These are phyloP conservation scores for Kwoniella dejecticola DNA, from an alignment of 768 basidiomycete genomes.

Conservation along the genomic window DNA sequence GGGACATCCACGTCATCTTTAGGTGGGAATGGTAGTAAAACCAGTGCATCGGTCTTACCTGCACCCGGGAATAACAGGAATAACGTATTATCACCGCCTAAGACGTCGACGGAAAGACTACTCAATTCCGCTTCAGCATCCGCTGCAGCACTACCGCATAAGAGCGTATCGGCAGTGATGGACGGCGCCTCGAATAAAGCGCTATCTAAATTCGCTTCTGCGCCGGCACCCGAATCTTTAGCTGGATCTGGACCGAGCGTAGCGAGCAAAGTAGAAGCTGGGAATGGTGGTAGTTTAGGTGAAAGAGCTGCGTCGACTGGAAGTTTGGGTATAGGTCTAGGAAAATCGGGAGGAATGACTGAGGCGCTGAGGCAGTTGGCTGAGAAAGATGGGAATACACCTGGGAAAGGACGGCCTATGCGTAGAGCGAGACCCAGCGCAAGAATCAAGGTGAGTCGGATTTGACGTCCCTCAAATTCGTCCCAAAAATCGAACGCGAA, in stretches of 20 bases:
- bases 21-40: background rate
- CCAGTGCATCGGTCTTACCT: background rate
- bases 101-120: slow-evolving; percentile 28
- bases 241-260: background rate
- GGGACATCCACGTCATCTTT: background rate
- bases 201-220: slow-evolving; percentile 21
- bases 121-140: slow-evolving; percentile 25
- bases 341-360: slow-evolving; percentile 27
- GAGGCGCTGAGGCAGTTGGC: slow-evolving; percentile 38
- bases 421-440: slow-evolving; percentile 16
- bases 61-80: background rate
- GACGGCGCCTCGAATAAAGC: background rate
- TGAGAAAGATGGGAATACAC: slow-evolving; percentile 18
- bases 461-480: background rate
- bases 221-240: slow-evolving; percentile 11
- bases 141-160: slow-evolving; percentile 14
- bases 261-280: background rate
- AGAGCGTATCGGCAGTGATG: background rate
- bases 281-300: slow-evolving; percentile 3
- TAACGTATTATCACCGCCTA: slow-evolving; percentile 38
- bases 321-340: background rate
- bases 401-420: slow-evolving; percentile 6
- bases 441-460: slow-evolving; percentile 18
- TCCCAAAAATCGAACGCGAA: no score
- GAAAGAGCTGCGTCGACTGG: slow-evolving; percentile 18